phyloP scores from a whole-genome alignment of 2,329 filamentous ascomycete genomes.

The Penicillium expansum region DNA sequence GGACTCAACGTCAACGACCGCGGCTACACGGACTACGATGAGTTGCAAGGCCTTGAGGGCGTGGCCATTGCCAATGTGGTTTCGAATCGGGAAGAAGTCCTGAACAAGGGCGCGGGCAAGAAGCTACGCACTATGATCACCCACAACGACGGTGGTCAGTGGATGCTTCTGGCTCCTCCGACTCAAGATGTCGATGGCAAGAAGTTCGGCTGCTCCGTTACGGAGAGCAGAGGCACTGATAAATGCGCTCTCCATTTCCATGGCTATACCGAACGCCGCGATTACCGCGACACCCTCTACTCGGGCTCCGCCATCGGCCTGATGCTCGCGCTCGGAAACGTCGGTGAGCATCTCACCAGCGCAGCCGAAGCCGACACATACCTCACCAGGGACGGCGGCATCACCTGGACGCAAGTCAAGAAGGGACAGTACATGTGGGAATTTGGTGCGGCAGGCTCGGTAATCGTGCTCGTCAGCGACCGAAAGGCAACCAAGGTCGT shows the following conservation, averaged over 20 bases:
- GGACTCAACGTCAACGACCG: slow-evolving; percentile 74
- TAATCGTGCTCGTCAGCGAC: slow-evolving; percentile 82
- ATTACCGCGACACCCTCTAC: slow-evolving; percentile 81
- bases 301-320: slow-evolving; percentile 84
- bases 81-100: slow-evolving; percentile 64
- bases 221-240: slow-evolving; percentile 52
- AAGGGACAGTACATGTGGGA: slow-evolving; percentile 92
- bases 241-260: slow-evolving; percentile 89
- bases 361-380: slow-evolving; percentile 80
- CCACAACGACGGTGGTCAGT: slow-evolving; percentile 91
- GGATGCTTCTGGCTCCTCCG: slow-evolving; percentile 74
- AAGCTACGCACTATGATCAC: slow-evolving; percentile 87
- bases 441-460: slow-evolving; percentile 90
- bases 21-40: slow-evolving; percentile 93
- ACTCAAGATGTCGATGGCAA: slow-evolving; percentile 68
- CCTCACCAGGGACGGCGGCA: slow-evolving; percentile 85
- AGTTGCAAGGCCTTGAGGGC: slow-evolving; percentile 87
- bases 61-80: slow-evolving; percentile 86
- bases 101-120: slow-evolving; percentile 65
- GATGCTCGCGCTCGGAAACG: slow-evolving; percentile 89
- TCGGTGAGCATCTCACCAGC: slow-evolving; percentile 67
- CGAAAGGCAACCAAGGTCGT: slow-evolving; percentile 64
- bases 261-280: slow-evolving; percentile 85
- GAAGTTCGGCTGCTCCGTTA: slow-evolving; percentile 64
- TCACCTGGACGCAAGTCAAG: slow-evolving; percentile 80